Evolutionary conservation across 768 basidiomycete genomes (phyloP), one percentile per base, ranked within the genome.

Genomic region (Tylopilus subfusipes): DNA sequence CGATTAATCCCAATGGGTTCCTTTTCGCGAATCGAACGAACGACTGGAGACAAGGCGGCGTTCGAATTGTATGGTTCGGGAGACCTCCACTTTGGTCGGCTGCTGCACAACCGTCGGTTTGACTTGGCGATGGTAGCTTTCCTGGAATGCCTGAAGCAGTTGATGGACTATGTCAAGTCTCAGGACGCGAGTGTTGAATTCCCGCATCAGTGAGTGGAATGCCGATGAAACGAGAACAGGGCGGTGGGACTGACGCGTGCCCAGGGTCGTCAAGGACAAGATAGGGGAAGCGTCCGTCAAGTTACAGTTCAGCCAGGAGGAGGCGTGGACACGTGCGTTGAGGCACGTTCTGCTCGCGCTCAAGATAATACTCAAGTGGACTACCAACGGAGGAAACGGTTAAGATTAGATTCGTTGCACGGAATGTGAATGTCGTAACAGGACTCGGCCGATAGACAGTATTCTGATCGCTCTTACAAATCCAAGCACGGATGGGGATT

Each of bases 81-180:
- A 10, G 96, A 98, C 69, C 73, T 97, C 21, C 87, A 93, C 59
- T 77, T 96, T 51, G 89, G 91, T 2, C 85, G 95, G 30, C 68
- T 98, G 16, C 75, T 98, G 36, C 96, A 98, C 63, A 98, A 98
- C 65, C 84, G 95, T 38, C 84, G 96, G 18, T 99, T 98, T 71
- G 95, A 98, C 71, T 82, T 89, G 58, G 96, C 88, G 2, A 95
- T 98, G 90, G 93, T 96, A 12, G 91, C 93, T 11, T 93, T 98
- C 65, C 78, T 99, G 40, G 97, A 98, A 59, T 97, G 95, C 67
- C 75, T 99, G 36, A 88, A 92, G 63, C 93, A 98, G 65, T 74
- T 98, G 25, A 85, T 93, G 73, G 94, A 97, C 54, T 83, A 88
- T 63, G 88, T 93, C 48, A 85, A 84, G 67, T 76, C 82, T 12